Evolutionary conservation across 2,329 filamentous ascomycete genomes (phyloP), one percentile per base, ranked within the genome.

Genomic region (Ascochyta viciae-villosae): DNA sequence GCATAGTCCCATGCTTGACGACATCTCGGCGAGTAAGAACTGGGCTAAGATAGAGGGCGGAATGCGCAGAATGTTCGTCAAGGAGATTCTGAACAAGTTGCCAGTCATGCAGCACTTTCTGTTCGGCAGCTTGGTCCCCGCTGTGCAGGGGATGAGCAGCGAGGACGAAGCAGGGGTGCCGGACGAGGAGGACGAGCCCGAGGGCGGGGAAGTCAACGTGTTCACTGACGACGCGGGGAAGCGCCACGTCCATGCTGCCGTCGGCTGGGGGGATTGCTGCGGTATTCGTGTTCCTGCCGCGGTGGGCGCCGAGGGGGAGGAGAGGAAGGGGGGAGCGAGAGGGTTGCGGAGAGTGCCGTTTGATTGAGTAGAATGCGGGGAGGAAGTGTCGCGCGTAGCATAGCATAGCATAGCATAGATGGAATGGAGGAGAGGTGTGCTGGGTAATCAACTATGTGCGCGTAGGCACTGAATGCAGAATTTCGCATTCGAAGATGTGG

Each of bases 31-130:
- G 1, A 90, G 94, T 15, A 93, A 91, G 74, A 90, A 83, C 35
- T 99, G 95, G 95, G 80, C 77, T 62, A 99, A 99, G 81, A 90
- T 99, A 45, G 93, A 98, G 74, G 89, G 84, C 24, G 95, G 95
- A 6, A 98, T 99, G 96, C 85, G 91, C 58, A 90, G 92, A 64
- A 99, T 99, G 96, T 98, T 98, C 72, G 84, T 94, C 47, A 90
- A 89, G 37, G 95, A 99, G 76, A 94, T 99, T 0, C 77, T 99
- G 47, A 88, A 90, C 29, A 99, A 99, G 77, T 75, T 99, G 51
- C 95, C 95, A 0, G 94, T 99, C 39, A 98, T 98, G 92, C 95
- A 99, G 78, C 96, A 99, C 75, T 99, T 99, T 67, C 72, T 99
- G 50, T 99, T 99, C 71, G 95, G 95, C 0, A 89, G 87, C 8